phyloP scores from a whole-genome alignment of 1,284 basidiomycete genomes.

The Pterula multifida region DNA sequence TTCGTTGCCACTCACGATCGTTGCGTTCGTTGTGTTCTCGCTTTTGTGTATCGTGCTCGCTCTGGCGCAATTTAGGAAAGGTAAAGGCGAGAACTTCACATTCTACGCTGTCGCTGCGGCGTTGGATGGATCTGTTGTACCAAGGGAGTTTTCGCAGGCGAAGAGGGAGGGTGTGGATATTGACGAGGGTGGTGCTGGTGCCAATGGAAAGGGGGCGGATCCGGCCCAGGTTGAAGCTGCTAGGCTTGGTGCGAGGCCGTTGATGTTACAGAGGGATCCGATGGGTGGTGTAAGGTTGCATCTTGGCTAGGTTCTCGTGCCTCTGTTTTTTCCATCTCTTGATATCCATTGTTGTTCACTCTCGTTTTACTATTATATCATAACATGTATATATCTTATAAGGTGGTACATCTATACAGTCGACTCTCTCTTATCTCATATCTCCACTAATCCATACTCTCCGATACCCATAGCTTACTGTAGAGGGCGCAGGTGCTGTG shows the following conservation, averaged over 20 bases:
- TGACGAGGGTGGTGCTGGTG: background rate
- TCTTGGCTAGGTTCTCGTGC: background rate
- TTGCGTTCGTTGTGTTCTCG: constrained; percentile 12
- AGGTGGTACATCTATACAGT: too few species aligned
- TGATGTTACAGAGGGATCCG: background rate
- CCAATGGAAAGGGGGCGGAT: background rate
- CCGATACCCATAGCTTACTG: too few species aligned
- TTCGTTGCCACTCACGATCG: constrained; percentile 15
- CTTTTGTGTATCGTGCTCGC: constrained; percentile 13
- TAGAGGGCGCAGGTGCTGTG: too few species aligned
- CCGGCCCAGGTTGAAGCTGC: background rate
- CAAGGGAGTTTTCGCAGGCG: constrained; percentile 10
- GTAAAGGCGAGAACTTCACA: constrained; percentile 15
- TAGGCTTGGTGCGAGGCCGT: background rate
- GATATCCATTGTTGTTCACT: too few species aligned
- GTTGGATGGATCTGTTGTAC: constrained; percentile 16
- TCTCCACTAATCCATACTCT: too few species aligned
- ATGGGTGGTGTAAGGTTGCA: background rate
- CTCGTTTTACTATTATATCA: too few species aligned
- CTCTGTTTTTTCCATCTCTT: too few species aligned
- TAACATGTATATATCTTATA: too few species aligned
- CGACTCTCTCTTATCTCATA: too few species aligned
- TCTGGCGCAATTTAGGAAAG: constrained; percentile 13
- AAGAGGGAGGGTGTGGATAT: constrained; percentile 2
- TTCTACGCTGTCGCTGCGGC: constrained; percentile 15